Base-by-base conservation (phyloP, 345 rosid genomes). In the Jatropha curcas region DNA sequence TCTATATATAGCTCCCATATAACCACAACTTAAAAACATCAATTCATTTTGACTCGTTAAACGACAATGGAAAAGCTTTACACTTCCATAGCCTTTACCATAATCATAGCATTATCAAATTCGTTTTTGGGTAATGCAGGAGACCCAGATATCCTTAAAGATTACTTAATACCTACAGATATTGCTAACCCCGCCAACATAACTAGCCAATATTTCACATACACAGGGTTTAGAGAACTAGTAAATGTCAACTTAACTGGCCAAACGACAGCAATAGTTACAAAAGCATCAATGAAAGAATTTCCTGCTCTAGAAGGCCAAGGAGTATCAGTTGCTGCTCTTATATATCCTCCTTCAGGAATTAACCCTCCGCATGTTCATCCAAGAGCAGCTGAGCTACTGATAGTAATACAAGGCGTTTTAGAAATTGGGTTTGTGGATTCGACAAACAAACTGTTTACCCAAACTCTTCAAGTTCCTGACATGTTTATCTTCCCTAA, bases 401-500 rank as follows among this genome's bases (percentile, higher is more conserved):
- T 78, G 9, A 30, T 68, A 25, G 67, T 74, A 0, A 1, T 68
- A 4, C 53, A 73, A 22, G 77, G 81, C 17, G 48, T 16, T 7
- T 20, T 75, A 9, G 60, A 72, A 62, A 69, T 72, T 4, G 76
- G 68, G 39, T 64, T 82, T 1, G 51, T 72, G 0, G 78, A 75
- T 39, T 39, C 77, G 0, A 69, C 69, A 3, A 78, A 72, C 71
- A 69, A 68, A 70, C 67, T 78, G 11, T 75, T 61, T 22, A 19
- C 31, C 19, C 76, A 75, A 25, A 78, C 77, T 9, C 77, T 78
- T 17, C 72, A 82, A 19, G 46, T 59, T n/a, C 55, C 63, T 34
- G 82, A 82, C 41, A 58, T 71, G 43, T 75, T 82, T 24, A 68
- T 78, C 46, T 75, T 82, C 58, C 85, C 82, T 0, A 75, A 64